phyloP scores from a whole-genome alignment of 352 stramenopile species.

The Globisporangium uncinulatum region DNA sequence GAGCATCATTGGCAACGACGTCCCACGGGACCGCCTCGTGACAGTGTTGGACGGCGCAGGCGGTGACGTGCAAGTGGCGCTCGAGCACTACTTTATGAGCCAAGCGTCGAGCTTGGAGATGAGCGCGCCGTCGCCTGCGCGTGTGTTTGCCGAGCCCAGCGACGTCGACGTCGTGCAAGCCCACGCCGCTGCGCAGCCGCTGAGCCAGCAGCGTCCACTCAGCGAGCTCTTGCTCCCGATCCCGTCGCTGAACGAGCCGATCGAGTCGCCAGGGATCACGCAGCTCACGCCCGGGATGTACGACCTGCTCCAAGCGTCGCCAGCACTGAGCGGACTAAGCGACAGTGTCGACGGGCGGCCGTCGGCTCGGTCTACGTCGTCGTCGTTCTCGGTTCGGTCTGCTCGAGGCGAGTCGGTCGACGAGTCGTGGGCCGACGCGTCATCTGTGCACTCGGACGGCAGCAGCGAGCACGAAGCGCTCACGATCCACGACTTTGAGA shows the following conservation, averaged over 20 bases:
- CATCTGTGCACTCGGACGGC: slow-evolving; percentile 14
- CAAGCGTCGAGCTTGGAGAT: slow-evolving; percentile 34
- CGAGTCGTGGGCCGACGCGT: slow-evolving; percentile 14
- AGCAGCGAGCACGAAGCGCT: slow-evolving; percentile 45
- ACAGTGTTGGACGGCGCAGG: slow-evolving; percentile 78
- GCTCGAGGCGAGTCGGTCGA: slow-evolving; percentile 13
- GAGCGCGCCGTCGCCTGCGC: neutral
- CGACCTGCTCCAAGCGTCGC: slow-evolving; percentile 11
- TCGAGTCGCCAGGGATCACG: slow-evolving; percentile 11
- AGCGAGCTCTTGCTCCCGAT: slow-evolving; percentile 73
- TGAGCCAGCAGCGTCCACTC: slow-evolving; percentile 38
- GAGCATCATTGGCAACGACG: slow-evolving; percentile 66
- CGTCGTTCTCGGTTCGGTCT: slow-evolving; percentile 1
- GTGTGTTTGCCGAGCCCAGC: slow-evolving; percentile 1
- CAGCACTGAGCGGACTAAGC: neutral
- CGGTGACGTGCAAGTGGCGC: slow-evolving; percentile 75
- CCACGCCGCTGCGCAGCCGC: slow-evolving; percentile 27
- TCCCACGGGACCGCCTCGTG: slow-evolving; percentile 60
- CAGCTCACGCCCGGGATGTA: slow-evolving; percentile 11
- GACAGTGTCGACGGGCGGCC: neutral
- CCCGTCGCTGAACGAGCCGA: slow-evolving; percentile 32
- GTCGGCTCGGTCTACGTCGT: neutral
- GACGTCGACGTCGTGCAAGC: slow-evolving; percentile 18
- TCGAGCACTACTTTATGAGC: slow-evolving; percentile 89
- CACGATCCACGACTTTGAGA: slow-evolving; percentile 89